Percentiles rank a stretch among this genome's conserved stretches.
Conservation (phyloP, 192 early-diverging fungal species). For the Mortierella claussenii region DNA sequence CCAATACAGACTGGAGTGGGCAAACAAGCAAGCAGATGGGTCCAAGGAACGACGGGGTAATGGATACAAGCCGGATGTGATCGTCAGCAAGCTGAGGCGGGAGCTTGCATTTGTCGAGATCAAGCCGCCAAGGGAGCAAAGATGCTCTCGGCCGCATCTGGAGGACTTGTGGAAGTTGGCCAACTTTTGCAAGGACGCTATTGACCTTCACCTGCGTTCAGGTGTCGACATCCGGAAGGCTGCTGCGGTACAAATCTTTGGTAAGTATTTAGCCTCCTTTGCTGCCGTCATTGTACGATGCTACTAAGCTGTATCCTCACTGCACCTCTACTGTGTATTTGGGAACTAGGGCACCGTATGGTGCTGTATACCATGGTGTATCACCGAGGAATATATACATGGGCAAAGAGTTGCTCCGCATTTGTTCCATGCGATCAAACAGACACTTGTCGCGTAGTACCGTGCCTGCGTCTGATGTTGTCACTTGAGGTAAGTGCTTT, state of each 20-base stretch:
- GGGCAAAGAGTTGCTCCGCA: constrained; percentile 11
- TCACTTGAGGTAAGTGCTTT: constrained; percentile 10
- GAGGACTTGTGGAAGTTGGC: constrained; percentile 16
- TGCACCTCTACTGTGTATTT: background rate
- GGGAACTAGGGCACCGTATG: constrained; percentile 5
- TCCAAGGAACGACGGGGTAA: constrained; percentile 14
- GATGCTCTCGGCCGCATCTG: background rate
- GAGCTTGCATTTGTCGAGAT: constrained; percentile 20
- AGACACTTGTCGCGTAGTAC: constrained; percentile 4
- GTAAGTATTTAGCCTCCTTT: constrained; percentile 1
- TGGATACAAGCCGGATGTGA: constrained; percentile 20
- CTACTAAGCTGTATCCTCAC: background rate
- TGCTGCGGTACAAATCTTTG: constrained; percentile 16
- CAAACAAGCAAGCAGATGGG: constrained; percentile 6
- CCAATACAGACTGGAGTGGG: constrained; percentile 11
- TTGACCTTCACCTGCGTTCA: constrained; percentile 1
- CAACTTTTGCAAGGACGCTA: constrained; percentile 8
- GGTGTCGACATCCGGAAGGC: background rate
- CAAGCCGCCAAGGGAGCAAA: constrained; percentile 12
- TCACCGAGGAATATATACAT: constrained; percentile 15
- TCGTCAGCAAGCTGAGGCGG: constrained; percentile 3
- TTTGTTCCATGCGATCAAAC: constrained; percentile 20
- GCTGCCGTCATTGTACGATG: background rate
- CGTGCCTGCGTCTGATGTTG: constrained; percentile 8
- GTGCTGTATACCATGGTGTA: constrained; percentile 19